phyloP scores from a whole-genome alignment of 2,329 filamentous ascomycete genomes.

The Fusarium papillatum region DNA sequence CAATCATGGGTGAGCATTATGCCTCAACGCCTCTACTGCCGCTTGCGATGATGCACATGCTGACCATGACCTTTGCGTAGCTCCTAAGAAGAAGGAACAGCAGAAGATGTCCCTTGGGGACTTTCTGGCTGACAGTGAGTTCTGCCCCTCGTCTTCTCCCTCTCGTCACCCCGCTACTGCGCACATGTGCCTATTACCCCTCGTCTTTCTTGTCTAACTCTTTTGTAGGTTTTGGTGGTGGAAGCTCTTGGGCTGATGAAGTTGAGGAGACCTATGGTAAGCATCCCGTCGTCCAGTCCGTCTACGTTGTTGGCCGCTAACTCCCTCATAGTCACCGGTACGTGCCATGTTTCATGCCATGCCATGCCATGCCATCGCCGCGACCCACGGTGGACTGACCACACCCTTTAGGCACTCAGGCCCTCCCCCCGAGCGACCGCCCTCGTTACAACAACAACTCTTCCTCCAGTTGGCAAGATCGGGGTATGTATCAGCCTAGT shows the following conservation, averaged over 20 bases:
- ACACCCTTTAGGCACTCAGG: constrained; percentile 64
- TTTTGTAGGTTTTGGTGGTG: constrained; percentile 64
- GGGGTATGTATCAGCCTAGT: constrained; percentile 51
- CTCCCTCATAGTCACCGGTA: constrained; percentile 52
- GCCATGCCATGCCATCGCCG: constrained; percentile 7
- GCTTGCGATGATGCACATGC: constrained; percentile 1
- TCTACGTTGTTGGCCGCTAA: constrained; percentile 46
- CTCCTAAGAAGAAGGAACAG: constrained; percentile 92
- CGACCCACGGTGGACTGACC: constrained; percentile 41
- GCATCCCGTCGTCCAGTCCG: constrained; percentile 48
- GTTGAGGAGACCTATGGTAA: constrained; percentile 92
- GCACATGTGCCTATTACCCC: constrained; percentile 35
- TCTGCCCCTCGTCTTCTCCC: constrained; percentile 44
- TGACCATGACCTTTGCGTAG: constrained; percentile 58
- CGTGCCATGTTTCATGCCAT: constrained; percentile 28
- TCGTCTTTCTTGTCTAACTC: constrained; percentile 43
- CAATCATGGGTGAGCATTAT: constrained; percentile 71
- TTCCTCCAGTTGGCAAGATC: constrained; percentile 57
- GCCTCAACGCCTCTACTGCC: constrained; percentile 14
- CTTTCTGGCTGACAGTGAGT: constrained; percentile 93
- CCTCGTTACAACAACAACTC: constrained; percentile 49
- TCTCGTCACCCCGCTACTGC: constrained; percentile 38
- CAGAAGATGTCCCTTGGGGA: constrained; percentile 98
- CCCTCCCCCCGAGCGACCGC: constrained; percentile 65
- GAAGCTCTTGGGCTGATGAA: constrained; percentile 99